Evolutionary conservation across 257 asterid genomes (phyloP), one percentile per base, ranked within the genome.

Genomic region (Solanum raphanifolium): DNA sequence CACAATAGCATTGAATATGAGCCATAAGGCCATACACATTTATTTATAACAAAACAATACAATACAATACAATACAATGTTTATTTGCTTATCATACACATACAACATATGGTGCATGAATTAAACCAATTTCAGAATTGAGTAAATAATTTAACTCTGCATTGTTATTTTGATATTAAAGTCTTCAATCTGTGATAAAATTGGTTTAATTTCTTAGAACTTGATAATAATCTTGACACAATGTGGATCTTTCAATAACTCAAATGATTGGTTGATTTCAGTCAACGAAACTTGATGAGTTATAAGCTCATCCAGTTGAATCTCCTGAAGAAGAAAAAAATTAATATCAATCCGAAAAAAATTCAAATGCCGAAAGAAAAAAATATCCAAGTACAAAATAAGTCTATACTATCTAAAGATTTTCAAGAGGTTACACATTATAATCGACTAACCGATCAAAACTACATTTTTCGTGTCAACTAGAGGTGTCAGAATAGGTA

Each of bases 211-310:
- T 68, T 71, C 69, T 82, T 25, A 93, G 74, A 92, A 93, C 68
- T 91, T 94, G 93, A 94, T 90, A 62, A 91, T 88, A 92, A 93
- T 92, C 88, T 94, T 94, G 78, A 93, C 75, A 88, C 92, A 73
- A 52, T 88, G 86, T 16, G 96, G 94, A 13, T 88, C 89, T 91
- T 93, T 92, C 93, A 91, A 79, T 69, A 90, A 89, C 89, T 92
- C 94, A 55, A 92, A 87, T 13, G 92, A 93, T 32, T 91, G 90
- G 93, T 88, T 92, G 35, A 93, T 87, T 75, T 92, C 94, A 81
- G 88, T 91, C 39, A 93, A 91, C 58, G 94, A 83, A 71, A 94
- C 83, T 92, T 92, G 93, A 81, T 93, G 96, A 85, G 96, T 93
- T 29, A 89, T 88, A 16, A 94, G 92, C 88, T 88, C 87, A 88